These are phyloP conservation scores for Omphalea diandra DNA, from an alignment of 441 rosid genomes.

Conservation along the genomic window DNA sequence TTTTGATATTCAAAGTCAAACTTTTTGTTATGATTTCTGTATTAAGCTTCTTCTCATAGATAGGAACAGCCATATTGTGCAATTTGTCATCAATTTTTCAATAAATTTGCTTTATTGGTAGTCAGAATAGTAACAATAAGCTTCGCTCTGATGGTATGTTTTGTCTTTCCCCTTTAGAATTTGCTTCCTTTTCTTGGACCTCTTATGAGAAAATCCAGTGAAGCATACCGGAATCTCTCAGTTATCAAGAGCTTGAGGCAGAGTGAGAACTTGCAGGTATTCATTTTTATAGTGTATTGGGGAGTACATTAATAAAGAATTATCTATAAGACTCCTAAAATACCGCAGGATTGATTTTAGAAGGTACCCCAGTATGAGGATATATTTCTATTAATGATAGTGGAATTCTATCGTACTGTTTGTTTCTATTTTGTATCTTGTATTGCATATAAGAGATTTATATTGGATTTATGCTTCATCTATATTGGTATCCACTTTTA, in stretches of 20 bases:
- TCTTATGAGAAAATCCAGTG: slow-evolving; percentile 88
- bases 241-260: slow-evolving; percentile 94
- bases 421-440: neutral
- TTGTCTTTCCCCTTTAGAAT: slow-evolving; percentile 47
- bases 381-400: neutral
- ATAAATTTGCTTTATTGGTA: neutral
- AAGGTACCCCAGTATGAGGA: neutral
- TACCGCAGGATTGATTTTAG: neutral
- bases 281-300: slow-evolving; percentile 8
- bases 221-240: slow-evolving; percentile 79
- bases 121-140: neutral
- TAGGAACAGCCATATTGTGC: neutral
- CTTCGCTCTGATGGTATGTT: slow-evolving; percentile 17
- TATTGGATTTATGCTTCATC: neutral
- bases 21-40: neutral
- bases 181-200: slow-evolving; percentile 96
- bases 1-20: neutral
- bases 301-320: neutral
- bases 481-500: neutral
- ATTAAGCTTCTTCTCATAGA: neutral
- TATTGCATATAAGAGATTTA: neutral
- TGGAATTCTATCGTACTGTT: neutral
- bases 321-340: neutral
- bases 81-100: neutral
- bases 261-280: slow-evolving; percentile 91